These are phyloP conservation scores for Antitrichia curtipendula DNA, from an alignment of 225 moss, liverwort and hornwort species.

Conservation along the genomic window DNA sequence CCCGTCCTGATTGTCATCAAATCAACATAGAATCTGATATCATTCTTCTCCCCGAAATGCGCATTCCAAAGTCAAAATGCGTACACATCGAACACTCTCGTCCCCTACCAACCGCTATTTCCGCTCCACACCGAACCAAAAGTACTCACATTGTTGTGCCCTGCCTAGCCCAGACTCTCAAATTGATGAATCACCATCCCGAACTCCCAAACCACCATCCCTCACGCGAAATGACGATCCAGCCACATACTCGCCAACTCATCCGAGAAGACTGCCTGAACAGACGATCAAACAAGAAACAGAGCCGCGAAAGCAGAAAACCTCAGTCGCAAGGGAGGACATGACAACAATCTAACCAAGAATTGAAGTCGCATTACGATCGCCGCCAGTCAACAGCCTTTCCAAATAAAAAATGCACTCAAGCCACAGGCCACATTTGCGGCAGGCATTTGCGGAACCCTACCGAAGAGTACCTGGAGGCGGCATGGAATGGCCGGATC, in stretches of 20 bases:
- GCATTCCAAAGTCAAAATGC: not conserved
- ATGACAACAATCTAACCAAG: not conserved
- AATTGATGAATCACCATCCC: not conserved
- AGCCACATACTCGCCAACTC: not conserved
- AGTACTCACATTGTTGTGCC: not conserved
- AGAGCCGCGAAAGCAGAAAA: not conserved
- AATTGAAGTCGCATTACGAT: not conserved
- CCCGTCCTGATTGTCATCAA: not conserved
- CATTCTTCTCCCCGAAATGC: not conserved
- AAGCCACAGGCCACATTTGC: not conserved
- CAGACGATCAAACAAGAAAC: not conserved
- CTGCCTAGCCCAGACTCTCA: not conserved
- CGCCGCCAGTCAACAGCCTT: not conserved
- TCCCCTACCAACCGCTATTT: not conserved
- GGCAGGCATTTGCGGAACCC: not conserved
- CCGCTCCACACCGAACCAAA: not conserved
- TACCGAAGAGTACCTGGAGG: constrained; percentile 1
- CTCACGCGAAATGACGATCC: not conserved
- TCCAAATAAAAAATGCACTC: not conserved
- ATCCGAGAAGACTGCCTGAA: not conserved
- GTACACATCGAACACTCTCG: not conserved
- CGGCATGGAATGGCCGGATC: constrained; percentile 13
- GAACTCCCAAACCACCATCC: not conserved
- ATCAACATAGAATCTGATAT: not conserved
- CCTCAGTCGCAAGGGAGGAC: not conserved